These are phyloP conservation scores for Aegilops speltoides DNA, from an alignment of 176 grass and related monocot species.

Conservation along the genomic window DNA sequence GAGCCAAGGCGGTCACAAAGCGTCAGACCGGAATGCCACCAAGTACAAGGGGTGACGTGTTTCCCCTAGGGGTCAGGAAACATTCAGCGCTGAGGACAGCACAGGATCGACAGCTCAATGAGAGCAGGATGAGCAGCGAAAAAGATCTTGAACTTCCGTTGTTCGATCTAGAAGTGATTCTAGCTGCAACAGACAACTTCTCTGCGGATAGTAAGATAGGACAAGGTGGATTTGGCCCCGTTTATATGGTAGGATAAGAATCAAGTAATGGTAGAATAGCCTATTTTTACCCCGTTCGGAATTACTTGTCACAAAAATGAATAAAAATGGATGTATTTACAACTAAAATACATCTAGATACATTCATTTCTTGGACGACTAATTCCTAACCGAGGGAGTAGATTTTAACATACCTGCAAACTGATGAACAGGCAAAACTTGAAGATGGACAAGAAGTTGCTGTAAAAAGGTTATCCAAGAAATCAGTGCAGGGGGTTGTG, in stretches of 20 bases:
- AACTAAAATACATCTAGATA: no score
- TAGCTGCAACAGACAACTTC: slow-evolving; percentile 31
- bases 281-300: background rate
- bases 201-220: slow-evolving; percentile 32
- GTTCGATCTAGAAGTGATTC: slow-evolving; percentile 21
- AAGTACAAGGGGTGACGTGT: background rate
- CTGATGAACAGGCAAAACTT: slow-evolving; percentile 34
- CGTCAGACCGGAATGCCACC: background rate
- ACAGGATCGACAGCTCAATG: background rate
- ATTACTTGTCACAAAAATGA: no score
- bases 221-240: slow-evolving; percentile 56
- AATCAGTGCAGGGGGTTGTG: slow-evolving; percentile 32
- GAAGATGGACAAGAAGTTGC: slow-evolving; percentile 52
- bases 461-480: slow-evolving; percentile 50
- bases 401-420: background rate
- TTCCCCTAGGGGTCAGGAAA: slow-evolving; percentile 18
- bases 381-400: no score
- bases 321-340: no score
- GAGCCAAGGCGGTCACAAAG: background rate
- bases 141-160: slow-evolving; percentile 45
- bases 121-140: background rate
- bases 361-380: no score
- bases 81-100: background rate
- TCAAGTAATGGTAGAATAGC: background rate
- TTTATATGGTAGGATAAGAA: slow-evolving; percentile 45